Evolutionary conservation across 306 rosid species (phyloP), one percentile per base, ranked within the genome.

Genomic region (Pterocarpus macrocarpus): DNA sequence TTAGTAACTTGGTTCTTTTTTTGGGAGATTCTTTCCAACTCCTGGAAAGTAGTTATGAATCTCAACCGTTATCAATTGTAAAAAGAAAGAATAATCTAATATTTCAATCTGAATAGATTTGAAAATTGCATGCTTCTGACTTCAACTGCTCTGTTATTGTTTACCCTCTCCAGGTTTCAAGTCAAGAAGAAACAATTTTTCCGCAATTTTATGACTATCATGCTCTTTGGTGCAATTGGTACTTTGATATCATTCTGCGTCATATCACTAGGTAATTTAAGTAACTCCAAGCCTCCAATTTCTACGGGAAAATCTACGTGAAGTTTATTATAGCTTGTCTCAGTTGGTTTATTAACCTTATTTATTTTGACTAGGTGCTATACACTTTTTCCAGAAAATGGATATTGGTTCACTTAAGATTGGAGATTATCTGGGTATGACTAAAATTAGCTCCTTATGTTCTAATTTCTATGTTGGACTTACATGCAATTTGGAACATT

Each of bases 141-240:
- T 73, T 63, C 28, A 38, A 62, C 14, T 77, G 36, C 35, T 56
- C 38, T 80, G 69, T 69, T 88, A 30, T 49, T 75, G 12, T 82
- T 57, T 9, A 74, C 68, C 73, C 7, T 3, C 62, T 61, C n/a
- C 87, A 96, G 99, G 93, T 96, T 96, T 86, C 97, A 87, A 85
- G 97, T 96, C 85, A 96, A 93, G 92, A 96, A 93, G 91, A 96
- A 96, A 85, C 98, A 93, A 35, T 96, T 96, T 84, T 93, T 96
- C 47, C 96, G 92, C 72, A 96, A 96, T 80, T 90, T 96, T 77
- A 87, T 91, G 86, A 96, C 98, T 4, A 93, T 96, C 71, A 88
- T 93, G 92, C 89, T 91, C 78, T 93, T 93, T 84, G 99, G 99
- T 75, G 99, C 90, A 52, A 71, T 90, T 75, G 99, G 99, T 70